A percentile compares a stretch with the other conserved stretches of the same genome.
Conservation (phyloP, 768 basidiomycete genomes). For the Termitomyces sp. region DNA sequence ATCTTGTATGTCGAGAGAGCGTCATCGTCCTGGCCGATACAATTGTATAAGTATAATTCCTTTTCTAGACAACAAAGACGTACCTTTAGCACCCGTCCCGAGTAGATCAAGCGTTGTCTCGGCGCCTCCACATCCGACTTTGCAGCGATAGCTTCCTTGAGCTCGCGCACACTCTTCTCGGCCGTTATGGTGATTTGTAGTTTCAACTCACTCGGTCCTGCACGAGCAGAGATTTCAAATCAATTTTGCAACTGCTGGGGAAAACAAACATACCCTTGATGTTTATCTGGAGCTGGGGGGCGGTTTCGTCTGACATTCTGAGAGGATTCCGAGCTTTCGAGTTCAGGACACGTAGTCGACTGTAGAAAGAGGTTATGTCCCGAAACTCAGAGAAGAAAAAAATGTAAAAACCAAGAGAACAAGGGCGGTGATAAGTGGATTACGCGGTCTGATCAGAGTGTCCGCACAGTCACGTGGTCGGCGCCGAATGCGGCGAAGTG, state of each 20-base stretch:
- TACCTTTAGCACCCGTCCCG: conserved; percentile 78
- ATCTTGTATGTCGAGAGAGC: conserved; percentile 83
- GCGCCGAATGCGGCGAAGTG: too few relatives aligned
- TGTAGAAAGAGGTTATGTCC: neutral
- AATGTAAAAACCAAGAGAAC: neutral
- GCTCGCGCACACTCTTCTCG: conserved; percentile 82
- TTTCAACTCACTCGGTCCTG: conserved; percentile 87
- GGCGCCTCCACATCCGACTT: conserved; percentile 85
- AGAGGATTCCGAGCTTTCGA: neutral
- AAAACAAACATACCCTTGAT: neutral
- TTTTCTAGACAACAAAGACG: conserved; percentile 1
- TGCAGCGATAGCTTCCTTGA: conserved; percentile 85
- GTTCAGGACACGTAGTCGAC: neutral
- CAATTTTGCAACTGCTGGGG: too few relatives aligned
- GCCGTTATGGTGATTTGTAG: conserved; percentile 77
- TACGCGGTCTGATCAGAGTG: neutral
- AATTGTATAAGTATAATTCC: neutral
- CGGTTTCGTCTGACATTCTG: neutral
- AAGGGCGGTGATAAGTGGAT: neutral
- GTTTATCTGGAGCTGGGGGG: neutral
- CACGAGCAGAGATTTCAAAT: neutral
- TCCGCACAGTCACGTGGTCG: neutral
- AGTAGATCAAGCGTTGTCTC: conserved; percentile 88
- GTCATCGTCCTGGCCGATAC: conserved; percentile 66
- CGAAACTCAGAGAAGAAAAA: neutral